Conservation (phyloP, 805 yeast genomes). For the Komagataella phaffii region DNA sequence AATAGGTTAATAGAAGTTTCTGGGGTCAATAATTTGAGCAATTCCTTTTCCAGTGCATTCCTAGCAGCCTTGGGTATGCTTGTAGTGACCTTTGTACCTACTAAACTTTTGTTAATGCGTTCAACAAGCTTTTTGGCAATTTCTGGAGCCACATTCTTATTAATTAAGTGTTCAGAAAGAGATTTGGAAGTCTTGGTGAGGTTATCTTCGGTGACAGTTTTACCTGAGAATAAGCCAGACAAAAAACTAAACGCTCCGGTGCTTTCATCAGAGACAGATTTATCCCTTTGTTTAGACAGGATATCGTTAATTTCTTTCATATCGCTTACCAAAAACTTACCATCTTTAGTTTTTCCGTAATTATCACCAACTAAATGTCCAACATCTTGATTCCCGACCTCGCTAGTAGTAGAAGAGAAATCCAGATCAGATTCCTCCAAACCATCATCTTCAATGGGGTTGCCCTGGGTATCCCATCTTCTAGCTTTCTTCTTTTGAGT, state of each 20-base stretch:
- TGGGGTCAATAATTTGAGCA: slow-evolving; percentile 76
- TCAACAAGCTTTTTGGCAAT: slow-evolving; percentile 65
- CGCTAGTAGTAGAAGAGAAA: slow-evolving; percentile 30
- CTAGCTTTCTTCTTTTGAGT: slow-evolving; percentile 27
- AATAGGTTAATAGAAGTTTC: slow-evolving; percentile 80
- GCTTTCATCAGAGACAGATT: slow-evolving; percentile 7
- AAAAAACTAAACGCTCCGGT: slow-evolving; percentile 45
- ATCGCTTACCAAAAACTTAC: slow-evolving; percentile 56
- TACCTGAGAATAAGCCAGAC: slow-evolving; percentile 53
- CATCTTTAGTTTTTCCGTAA: slow-evolving; percentile 31
- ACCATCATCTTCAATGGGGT: slow-evolving; percentile 27
- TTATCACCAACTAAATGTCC: not conserved
- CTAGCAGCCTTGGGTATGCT: slow-evolving; percentile 62
- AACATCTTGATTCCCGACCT: slow-evolving; percentile 21
- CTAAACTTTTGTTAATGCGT: slow-evolving; percentile 54
- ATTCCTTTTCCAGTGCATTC: slow-evolving; percentile 42
- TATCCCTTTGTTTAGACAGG: slow-evolving; percentile 11
- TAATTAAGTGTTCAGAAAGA: slow-evolving; percentile 63
- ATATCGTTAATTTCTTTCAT: slow-evolving; percentile 35
- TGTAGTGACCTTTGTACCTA: slow-evolving; percentile 66
- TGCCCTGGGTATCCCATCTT: slow-evolving; percentile 58
- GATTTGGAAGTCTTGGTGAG: slow-evolving; percentile 50
- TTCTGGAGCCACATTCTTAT: slow-evolving; percentile 84
- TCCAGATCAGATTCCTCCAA: slow-evolving; percentile 31
- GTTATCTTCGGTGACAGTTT: slow-evolving; percentile 48